Percentiles rank a stretch among this genome's conserved stretches.
Conservation (phyloP, 208 protist genomes). For the Naegleria gruberi region DNA sequence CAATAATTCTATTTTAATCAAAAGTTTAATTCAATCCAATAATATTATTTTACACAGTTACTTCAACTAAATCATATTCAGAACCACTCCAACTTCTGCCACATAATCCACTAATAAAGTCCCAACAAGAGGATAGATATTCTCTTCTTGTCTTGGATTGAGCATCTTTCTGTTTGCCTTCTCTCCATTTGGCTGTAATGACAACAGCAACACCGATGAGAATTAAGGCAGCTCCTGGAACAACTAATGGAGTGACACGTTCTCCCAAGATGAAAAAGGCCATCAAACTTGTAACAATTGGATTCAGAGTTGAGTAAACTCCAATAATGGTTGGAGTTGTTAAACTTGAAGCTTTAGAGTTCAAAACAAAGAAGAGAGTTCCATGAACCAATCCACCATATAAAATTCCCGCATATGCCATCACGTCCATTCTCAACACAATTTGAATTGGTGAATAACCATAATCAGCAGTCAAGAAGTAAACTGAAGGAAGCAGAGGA, state of each 20-base stretch:
- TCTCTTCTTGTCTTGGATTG: neutral
- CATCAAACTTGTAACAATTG: neutral
- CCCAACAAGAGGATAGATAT: too few relatives aligned
- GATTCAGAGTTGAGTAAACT: neutral
- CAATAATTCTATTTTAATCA: too few relatives aligned
- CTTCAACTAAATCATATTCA: too few relatives aligned
- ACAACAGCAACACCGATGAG: neutral
- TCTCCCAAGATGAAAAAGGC: neutral
- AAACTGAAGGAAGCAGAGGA: neutral
- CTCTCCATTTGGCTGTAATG: neutral
- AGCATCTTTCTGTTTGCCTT: neutral
- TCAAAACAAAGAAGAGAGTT: neutral
- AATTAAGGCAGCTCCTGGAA: neutral
- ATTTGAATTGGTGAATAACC: neutral
- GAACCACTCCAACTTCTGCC: too few relatives aligned
- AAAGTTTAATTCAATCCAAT: too few relatives aligned
- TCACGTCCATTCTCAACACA: neutral
- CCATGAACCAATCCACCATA: neutral
- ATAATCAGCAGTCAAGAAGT: neutral
- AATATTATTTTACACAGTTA: too few relatives aligned
- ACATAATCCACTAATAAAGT: too few relatives aligned
- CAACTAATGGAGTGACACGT: neutral
- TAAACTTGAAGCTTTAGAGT: neutral
- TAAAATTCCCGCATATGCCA: neutral
- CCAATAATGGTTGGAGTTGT: neutral